phyloP scores from a whole-genome alignment of 1,284 basidiomycete genomes.

The Veloboletus limbatus region DNA sequence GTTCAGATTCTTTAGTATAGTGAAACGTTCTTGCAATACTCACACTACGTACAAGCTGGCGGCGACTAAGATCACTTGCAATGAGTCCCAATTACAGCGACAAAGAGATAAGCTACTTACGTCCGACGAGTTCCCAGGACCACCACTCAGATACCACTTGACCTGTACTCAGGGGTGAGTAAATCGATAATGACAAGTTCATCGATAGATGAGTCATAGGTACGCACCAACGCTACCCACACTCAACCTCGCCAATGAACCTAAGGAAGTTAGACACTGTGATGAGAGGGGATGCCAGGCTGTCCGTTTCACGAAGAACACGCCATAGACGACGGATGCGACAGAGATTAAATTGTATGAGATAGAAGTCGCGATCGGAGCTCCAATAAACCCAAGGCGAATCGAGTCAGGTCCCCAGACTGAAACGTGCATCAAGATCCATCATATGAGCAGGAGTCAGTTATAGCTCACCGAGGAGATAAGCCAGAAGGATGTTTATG shows the following conservation, averaged over 20 bases:
- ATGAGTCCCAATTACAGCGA: conserved; percentile 1
- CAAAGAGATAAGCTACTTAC: conserved; percentile 35
- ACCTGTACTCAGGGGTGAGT: conserved; percentile 20
- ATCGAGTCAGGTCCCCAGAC: conserved; percentile 82
- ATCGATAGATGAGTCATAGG: not conserved
- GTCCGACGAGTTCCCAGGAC: conserved; percentile 77
- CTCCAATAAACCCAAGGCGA: conserved; percentile 89
- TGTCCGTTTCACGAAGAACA: conserved; percentile 70
- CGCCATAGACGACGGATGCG: conserved; percentile 68
- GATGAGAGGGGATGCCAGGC: conserved; percentile 83
- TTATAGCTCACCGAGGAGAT: conserved; percentile 59
- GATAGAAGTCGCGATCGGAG: conserved; percentile 86
- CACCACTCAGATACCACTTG: conserved; percentile 80
- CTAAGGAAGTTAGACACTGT: conserved; percentile 67
- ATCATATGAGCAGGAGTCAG: not conserved
- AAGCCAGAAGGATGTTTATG: conserved; percentile 83
- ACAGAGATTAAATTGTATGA: conserved; percentile 84
- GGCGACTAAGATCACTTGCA: conserved; percentile 37
- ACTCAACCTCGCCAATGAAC: conserved; percentile 72
- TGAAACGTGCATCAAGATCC: conserved; percentile 27
- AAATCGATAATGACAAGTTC: not conserved
- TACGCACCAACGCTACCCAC: conserved; percentile 67
- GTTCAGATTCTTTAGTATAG: not conserved
- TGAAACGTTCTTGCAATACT: too few species aligned
- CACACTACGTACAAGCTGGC: conserved; percentile 52